Percentiles rank a stretch among this genome's conserved stretches.
phyloP scores from a whole-genome alignment of 352 stramenopile genomes.

The Pythium pyrilobum region DNA sequence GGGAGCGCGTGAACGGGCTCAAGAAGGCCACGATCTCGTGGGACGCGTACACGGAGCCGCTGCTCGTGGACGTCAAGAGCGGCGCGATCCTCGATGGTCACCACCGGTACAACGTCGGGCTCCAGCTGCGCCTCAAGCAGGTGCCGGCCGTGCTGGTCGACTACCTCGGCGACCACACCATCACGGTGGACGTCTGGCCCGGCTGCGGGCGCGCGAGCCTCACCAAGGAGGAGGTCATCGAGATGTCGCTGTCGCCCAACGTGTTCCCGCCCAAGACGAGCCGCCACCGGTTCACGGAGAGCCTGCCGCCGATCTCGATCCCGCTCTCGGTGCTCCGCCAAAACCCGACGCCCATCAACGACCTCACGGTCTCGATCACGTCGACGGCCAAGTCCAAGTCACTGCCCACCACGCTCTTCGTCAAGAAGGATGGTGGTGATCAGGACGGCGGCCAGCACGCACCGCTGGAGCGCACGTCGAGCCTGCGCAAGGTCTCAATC shows the following conservation, averaged over 20 bases:
- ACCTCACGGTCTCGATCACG: conserved; percentile 16
- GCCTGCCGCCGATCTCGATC: conserved; percentile 77
- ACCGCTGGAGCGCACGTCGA: conserved; percentile 10
- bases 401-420: neutral
- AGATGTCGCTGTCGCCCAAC: conserved; percentile 73
- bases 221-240: conserved; percentile 79
- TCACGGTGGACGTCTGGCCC: conserved; percentile 77
- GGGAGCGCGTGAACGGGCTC: conserved; percentile 70
- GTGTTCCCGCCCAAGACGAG: conserved; percentile 85
- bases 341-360: conserved; percentile 44
- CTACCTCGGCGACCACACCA: conserved; percentile 67
- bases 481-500: conserved; percentile 67
- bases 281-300: conserved; percentile 77
- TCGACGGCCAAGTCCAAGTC: neutral
- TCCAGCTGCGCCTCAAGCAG: conserved; percentile 67
- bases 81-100: conserved; percentile 82
- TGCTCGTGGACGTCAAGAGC: conserved; percentile 75
- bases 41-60: conserved; percentile 76
- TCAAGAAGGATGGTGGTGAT: neutral
- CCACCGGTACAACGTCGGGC: conserved; percentile 74
- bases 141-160: conserved; percentile 74
- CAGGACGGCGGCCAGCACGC: neutral
- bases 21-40: conserved; percentile 72
- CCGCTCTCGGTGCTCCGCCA: conserved; percentile 66
- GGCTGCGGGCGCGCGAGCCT: conserved; percentile 57